phyloP scores from a whole-genome alignment of 2,329 filamentous ascomycete genomes.

The Venturia nashicola region DNA sequence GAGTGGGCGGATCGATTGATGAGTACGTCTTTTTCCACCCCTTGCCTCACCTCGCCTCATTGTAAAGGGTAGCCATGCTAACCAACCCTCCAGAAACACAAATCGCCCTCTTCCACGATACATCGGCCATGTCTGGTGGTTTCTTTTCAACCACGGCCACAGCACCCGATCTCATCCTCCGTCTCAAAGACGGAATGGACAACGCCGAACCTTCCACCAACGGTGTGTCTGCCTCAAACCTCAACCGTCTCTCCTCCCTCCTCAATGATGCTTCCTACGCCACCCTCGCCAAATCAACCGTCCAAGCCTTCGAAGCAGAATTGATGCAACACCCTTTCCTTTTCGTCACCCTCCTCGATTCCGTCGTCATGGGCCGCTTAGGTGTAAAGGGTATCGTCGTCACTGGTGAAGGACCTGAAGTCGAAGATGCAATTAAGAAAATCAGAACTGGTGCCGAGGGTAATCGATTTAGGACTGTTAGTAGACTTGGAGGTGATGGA shows the following conservation, averaged over 20 bases:
- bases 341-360: constrained; percentile 68
- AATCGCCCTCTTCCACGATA: constrained; percentile 66
- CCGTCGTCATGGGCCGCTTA: constrained; percentile 61
- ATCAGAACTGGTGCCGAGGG: constrained; percentile 27
- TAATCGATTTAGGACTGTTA: constrained; percentile 21
- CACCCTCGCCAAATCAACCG: constrained; percentile 56
- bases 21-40: constrained; percentile 32
- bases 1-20: constrained; percentile 75
- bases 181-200: constrained; percentile 92
- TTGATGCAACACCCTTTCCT: constrained; percentile 88
- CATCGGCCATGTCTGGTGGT: constrained; percentile 31
- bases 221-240: constrained; percentile 70
- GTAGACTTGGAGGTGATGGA: constrained; percentile 24
- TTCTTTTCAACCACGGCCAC: constrained; percentile 60
- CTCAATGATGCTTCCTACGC: constrained; percentile 54
- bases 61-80: background rate
- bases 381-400: constrained; percentile 52
- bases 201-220: constrained; percentile 84
- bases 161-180: constrained; percentile 61
- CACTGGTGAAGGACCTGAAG: constrained; percentile 32
- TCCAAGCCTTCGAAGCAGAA: constrained; percentile 80
- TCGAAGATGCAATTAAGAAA: constrained; percentile 28
- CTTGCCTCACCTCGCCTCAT: background rate
- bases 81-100: constrained; percentile 46
- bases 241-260: constrained; percentile 66